A percentile compares a stretch with the other conserved stretches of the same genome.
Evolutionary conservation across 768 basidiomycete species (phyloP).

Genomic region (Auriscalpium orientale): DNA sequence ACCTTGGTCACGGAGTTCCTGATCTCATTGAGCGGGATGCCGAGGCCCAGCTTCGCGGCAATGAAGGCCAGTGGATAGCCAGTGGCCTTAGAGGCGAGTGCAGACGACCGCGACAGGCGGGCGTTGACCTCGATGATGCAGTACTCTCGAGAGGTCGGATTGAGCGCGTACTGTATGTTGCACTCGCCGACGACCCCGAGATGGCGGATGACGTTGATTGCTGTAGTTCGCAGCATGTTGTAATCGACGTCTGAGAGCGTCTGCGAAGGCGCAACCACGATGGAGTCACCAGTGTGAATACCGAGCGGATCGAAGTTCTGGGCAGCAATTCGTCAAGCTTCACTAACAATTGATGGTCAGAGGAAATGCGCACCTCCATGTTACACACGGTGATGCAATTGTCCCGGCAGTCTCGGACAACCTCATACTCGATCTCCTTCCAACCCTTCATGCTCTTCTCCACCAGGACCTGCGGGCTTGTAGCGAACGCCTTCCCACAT

Average conservation of each 20-base stretch:
- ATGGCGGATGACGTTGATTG: conserved; percentile 98
- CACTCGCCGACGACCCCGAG: conserved; percentile 97
- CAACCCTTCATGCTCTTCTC: conserved; percentile 99
- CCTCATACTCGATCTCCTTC: conserved; percentile 99
- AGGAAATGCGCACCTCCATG: conserved; percentile 83
- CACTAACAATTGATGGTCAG: not conserved
- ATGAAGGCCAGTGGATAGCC: conserved; percentile 99
- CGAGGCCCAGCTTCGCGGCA: conserved; percentile 95
- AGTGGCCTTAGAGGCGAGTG: conserved; percentile 96
- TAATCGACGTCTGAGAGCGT: conserved; percentile 99
- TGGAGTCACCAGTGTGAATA: conserved; percentile 98
- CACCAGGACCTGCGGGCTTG: conserved; percentile 95
- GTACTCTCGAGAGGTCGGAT: conserved; percentile 91
- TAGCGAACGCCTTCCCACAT: conserved; percentile 93
- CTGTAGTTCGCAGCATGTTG: conserved; percentile 97
- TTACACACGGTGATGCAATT: conserved; percentile 99
- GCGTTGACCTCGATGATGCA: conserved; percentile 99
- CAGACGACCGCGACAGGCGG: conserved; percentile 96
- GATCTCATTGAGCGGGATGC: conserved; percentile 96
- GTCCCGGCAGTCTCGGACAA: conserved; percentile 93
- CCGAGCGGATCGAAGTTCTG: conserved; percentile 99
- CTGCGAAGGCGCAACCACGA: conserved; percentile 96
- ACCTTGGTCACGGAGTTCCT: conserved; percentile 96
- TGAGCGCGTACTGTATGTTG: conserved; percentile 98
- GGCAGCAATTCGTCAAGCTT: not conserved